phyloP scores from a whole-genome alignment of 805 yeast genomes.

The Saccharomyces jurei region DNA sequence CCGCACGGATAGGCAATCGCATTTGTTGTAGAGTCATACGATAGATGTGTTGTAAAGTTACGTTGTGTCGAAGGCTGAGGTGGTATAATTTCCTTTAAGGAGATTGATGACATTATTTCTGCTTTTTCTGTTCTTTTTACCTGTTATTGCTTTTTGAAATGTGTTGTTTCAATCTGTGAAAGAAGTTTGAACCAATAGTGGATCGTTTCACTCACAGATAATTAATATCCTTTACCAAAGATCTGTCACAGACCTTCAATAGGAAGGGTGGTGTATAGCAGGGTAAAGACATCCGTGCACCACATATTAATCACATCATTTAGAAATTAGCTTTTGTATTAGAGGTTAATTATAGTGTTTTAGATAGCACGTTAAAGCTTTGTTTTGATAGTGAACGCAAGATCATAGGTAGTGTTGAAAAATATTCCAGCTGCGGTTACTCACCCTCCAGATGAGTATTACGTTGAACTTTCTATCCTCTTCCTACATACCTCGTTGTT shows the following conservation, averaged over 20 bases:
- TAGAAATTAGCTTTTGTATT: neutral
- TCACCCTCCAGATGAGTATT: neutral
- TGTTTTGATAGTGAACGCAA: neutral
- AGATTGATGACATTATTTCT: slow-evolving; percentile 15
- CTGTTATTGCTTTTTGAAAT: neutral
- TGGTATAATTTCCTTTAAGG: slow-evolving; percentile 40
- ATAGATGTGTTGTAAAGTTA: slow-evolving; percentile 55
- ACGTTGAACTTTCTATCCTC: neutral
- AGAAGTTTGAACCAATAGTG: neutral
- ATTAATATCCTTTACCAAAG: neutral
- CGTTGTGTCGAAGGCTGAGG: slow-evolving; percentile 79
- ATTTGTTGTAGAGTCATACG: slow-evolving; percentile 63
- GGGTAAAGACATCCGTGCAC: neutral
- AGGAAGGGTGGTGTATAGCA: neutral
- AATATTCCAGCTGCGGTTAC: neutral
- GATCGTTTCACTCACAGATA: neutral
- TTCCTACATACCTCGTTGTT: neutral
- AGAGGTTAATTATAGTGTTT: neutral
- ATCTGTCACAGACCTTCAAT: neutral
- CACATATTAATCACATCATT: neutral
- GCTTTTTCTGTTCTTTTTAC: neutral
- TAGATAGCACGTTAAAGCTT: neutral
- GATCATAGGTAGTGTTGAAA: neutral
- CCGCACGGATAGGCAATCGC: slow-evolving; percentile 77
- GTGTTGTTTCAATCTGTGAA: neutral